A percentile compares a stretch with the other conserved stretches of the same genome.
Evolutionary conservation across 805 yeast species (phyloP).

Genomic region (Debaryomyces castellii): DNA sequence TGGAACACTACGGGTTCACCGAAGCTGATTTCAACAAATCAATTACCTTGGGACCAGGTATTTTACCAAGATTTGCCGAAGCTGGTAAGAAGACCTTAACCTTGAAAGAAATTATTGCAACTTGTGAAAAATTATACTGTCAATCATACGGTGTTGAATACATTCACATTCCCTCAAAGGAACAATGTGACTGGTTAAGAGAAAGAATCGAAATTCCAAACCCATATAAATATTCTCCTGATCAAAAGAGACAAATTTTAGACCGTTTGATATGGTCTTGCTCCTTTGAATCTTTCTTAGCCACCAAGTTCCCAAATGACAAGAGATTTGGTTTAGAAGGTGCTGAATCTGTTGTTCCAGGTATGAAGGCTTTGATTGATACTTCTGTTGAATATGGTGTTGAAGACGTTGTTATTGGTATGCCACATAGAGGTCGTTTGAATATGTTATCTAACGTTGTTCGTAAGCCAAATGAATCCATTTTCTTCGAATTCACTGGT

Average conservation of each 20-base stretch:
- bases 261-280: conserved; percentile 97
- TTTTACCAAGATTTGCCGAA: conserved; percentile 84
- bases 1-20: conserved; percentile 89
- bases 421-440: conserved; percentile 99
- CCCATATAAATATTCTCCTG: conserved; percentile 79
- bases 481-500: conserved; percentile 94
- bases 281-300: conserved; percentile 86
- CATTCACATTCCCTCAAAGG: conserved; percentile 93
- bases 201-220: conserved; percentile 90
- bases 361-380: conserved; percentile 94
- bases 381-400: conserved; percentile 89
- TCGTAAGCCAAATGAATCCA: conserved; percentile 97
- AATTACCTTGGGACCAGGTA: conserved; percentile 95
- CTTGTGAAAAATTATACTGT: conserved; percentile 85
- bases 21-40: conserved; percentile 80
- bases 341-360: conserved; percentile 95
- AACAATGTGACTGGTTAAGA: conserved; percentile 97
- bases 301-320: conserved; percentile 96
- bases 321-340: conserved; percentile 99
- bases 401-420: conserved; percentile 95
- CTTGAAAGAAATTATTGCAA: conserved; percentile 71
- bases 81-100: conserved; percentile 64
- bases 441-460: conserved; percentile 98
- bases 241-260: conserved; percentile 92
- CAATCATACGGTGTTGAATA: conserved; percentile 90